A percentile compares a stretch with the other conserved stretches of the same genome.
Conservation (phyloP, 2,329 filamentous ascomycete species). For the Cordyceps militaris region DNA sequence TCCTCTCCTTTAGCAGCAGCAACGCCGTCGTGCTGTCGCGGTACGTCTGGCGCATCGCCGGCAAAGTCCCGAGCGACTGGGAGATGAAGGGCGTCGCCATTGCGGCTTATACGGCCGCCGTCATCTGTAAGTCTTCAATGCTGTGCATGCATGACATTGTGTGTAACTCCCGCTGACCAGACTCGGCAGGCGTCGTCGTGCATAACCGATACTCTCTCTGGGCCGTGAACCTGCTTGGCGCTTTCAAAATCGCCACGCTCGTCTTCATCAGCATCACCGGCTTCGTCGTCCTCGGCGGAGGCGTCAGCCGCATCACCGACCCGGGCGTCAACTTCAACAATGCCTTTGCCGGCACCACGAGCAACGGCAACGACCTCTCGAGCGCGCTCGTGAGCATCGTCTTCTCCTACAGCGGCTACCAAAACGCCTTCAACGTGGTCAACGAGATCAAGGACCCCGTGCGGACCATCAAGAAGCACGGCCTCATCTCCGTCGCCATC, state of each 20-base stretch:
- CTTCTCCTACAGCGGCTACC: conserved; percentile 51
- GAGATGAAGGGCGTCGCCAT: conserved; percentile 60
- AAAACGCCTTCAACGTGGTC: conserved; percentile 55
- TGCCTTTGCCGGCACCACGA: conserved; percentile 28
- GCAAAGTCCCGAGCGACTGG: conserved; percentile 48
- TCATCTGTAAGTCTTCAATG: conserved; percentile 37
- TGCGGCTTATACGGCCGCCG: conserved; percentile 53
- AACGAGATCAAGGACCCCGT: conserved; percentile 57
- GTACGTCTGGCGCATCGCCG: conserved; percentile 55
- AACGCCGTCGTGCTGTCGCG: conserved; percentile 58
- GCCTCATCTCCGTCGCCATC: conserved; percentile 40
- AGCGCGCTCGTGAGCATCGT: conserved; percentile 51
- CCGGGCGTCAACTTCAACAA: conserved; percentile 30
- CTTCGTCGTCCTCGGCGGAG: conserved; percentile 48
- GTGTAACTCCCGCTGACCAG: not conserved
- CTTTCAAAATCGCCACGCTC: conserved; percentile 54
- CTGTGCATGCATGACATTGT: not conserved
- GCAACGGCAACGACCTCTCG: conserved; percentile 30
- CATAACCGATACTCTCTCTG: conserved; percentile 52
- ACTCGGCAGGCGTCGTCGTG: conserved; percentile 33
- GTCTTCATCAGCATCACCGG: conserved; percentile 57
- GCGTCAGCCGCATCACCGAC: conserved; percentile 24
- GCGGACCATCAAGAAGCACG: conserved; percentile 44
- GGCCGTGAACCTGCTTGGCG: conserved; percentile 49
- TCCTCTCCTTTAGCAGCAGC: conserved; percentile 58